Percentiles rank a stretch among this genome's conserved stretches.
Conservation (phyloP, 805 yeast genomes). For the Martiniozyma abietophila region DNA sequence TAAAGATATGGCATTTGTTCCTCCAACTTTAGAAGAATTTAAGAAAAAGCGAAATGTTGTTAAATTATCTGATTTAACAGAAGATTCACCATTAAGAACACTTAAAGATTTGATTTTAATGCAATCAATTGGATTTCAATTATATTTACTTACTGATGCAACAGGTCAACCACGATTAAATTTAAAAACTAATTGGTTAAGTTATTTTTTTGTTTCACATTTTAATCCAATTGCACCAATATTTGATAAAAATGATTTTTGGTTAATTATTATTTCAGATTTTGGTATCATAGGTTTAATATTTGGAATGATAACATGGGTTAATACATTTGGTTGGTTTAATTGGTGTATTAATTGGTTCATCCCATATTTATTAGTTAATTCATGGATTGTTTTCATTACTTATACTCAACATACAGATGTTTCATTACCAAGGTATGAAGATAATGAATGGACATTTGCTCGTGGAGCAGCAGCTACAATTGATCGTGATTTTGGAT, state of each 20-base stretch:
- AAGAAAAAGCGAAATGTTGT: constrained; percentile 25
- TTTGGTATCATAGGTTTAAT: constrained; percentile 40
- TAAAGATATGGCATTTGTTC: constrained; percentile 53
- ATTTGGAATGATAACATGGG: constrained; percentile 43
- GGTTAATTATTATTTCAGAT: constrained; percentile 48
- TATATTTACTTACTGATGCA: constrained; percentile 42
- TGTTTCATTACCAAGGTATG: constrained; percentile 51
- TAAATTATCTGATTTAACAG: constrained; percentile 36
- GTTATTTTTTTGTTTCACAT: constrained; percentile 37
- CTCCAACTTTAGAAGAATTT: constrained; percentile 41
- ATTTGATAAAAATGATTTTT: constrained; percentile 44
- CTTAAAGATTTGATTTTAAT: constrained; percentile 37
- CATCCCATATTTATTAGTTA: constrained; percentile 49
- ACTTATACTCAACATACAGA: constrained; percentile 58
- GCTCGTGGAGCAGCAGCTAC: constrained; percentile 64
- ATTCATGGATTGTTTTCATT: constrained; percentile 58
- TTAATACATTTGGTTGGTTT: constrained; percentile 37
- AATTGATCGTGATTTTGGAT: constrained; percentile 52
- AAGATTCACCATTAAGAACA: constrained; percentile 46
- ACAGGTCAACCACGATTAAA: constrained; percentile 46
- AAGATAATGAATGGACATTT: constrained; percentile 47
- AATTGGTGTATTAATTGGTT: constrained; percentile 47
- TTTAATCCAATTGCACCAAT: constrained; percentile 47
- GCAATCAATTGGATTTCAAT: constrained; percentile 48
- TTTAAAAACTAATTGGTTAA: constrained; percentile 16